Conservation (phyloP, 176 grass and related monocot species). For the Chrysopogon serrulatus region DNA sequence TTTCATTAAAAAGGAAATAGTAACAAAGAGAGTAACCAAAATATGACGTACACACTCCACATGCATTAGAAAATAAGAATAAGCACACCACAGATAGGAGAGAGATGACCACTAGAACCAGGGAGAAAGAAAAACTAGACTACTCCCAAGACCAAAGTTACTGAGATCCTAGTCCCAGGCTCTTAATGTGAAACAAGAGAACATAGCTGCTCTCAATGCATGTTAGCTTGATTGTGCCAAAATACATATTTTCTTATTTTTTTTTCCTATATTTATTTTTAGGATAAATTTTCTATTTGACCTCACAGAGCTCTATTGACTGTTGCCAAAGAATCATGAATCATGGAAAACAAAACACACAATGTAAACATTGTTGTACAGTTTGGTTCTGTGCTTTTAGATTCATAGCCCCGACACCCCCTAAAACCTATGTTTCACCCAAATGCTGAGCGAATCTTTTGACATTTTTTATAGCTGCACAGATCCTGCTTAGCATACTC, state of each 20-base stretch:
- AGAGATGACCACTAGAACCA: not conserved
- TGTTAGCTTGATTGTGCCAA: not conserved
- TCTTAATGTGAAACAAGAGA: not conserved
- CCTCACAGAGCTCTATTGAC: not conserved
- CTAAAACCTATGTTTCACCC: not conserved
- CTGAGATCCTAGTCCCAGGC: not conserved
- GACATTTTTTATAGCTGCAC: not conserved
- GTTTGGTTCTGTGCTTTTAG: not conserved
- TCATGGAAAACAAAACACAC: not conserved
- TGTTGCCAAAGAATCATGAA: not conserved
- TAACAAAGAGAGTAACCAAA: not conserved
- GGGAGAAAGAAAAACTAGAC: not conserved
- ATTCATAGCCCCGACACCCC: not conserved
- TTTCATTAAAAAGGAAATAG: not conserved
- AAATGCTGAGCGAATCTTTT: not conserved
- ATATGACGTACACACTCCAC: not conserved
- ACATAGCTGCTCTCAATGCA: not conserved
- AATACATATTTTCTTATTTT: not conserved
- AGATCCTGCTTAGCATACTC: not conserved
- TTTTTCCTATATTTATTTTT: not conserved
- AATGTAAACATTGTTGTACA: not conserved
- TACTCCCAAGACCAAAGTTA: not conserved
- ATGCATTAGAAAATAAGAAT: not conserved
- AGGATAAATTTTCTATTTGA: not conserved
- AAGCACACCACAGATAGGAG: not conserved